Base-by-base conservation (phyloP, 2,329 filamentous ascomycete species). In the Ophidiomyces ophidiicola region DNA sequence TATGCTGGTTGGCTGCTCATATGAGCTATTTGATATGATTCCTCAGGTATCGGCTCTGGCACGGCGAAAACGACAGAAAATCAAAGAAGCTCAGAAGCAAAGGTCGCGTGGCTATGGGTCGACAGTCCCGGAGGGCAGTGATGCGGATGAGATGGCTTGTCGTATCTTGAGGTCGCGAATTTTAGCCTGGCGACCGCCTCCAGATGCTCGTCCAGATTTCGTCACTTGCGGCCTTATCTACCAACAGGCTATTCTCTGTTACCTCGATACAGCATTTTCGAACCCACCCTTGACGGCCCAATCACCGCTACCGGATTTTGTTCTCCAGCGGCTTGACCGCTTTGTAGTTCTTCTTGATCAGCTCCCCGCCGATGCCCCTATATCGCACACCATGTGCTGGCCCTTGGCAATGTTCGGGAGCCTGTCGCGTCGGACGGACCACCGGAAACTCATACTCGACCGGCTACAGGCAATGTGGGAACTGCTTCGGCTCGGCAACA, bases 21-120 rank as follows among this genome's bases (percentile, higher is more conserved):
- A 42, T 34, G 40, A 42, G 23, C 17, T 42, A 4, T 42, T 42
- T 18, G 40, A 42, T n/a, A 37, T 42, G 40, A 42, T 42, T 21
- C 40, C 40, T 21, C 40, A 42, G 12, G 40, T 42, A 18, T 42
- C 40, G 6, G 34, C 34, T 7, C 24, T 38, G 11, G 40, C 29
- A n/a, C 40, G 40, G 24, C 29, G 35, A 18, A 37, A 32, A 29
- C 40, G 40, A 15, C 40, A 38, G 23, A 32, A 23, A 10, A 18
- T 26, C 18, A 42, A 32, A 26, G 30, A 32, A 11, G 23, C 8
- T 12, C 11, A 24, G 15, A 31, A 32, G 20, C 24, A 10, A 26
- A 20, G 17, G n/a, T 21, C 31, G 10, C 8, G 15, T 20, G 17
- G n/a, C 10, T 4, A 11, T 5, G 24, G 12, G 8, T 8, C 6